Evolutionary conservation across 2,329 filamentous ascomycete genomes (phyloP).

Genomic region (Botrytis hyacinthi): DNA sequence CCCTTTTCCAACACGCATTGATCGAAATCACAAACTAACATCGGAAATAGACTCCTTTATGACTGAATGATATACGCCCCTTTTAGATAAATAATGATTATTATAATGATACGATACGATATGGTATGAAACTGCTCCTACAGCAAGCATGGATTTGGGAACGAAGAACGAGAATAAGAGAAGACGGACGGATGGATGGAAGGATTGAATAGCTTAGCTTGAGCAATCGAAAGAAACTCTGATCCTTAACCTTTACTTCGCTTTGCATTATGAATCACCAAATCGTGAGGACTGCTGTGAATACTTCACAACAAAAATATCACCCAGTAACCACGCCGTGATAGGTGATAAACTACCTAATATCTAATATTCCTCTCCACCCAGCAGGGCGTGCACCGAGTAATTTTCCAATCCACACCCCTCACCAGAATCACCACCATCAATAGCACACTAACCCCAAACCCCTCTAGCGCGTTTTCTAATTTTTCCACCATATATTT

Average conservation of each 20-base stretch:
- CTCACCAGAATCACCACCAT: not conserved
- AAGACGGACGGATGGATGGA: not conserved
- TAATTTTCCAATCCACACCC: not conserved
- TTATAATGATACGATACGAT: constrained; percentile 9
- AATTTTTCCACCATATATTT: not conserved
- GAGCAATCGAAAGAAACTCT: not conserved
- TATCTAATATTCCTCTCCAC: not conserved
- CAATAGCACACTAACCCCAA: not conserved
- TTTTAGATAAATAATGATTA: constrained; percentile 10
- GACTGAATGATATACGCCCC: constrained; percentile 22
- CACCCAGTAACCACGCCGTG: too few species aligned
- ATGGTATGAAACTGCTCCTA: constrained; percentile 2
- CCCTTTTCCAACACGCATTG: not conserved
- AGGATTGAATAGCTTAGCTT: not conserved
- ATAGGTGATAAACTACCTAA: too few species aligned
- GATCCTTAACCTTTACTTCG: not conserved
- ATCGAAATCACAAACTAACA: not conserved
- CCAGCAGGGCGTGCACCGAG: not conserved
- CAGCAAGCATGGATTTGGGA: not conserved
- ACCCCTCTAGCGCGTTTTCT: not conserved
- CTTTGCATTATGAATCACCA: too few species aligned
- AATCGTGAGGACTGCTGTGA: not conserved
- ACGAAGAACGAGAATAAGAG: not conserved
- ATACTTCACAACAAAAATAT: too few species aligned
- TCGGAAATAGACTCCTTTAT: constrained; percentile 7